Percentiles rank a stretch among this genome's conserved stretches.
Conservation (phyloP, 345 rosid genomes). For the Conringia planisiliqua region DNA sequence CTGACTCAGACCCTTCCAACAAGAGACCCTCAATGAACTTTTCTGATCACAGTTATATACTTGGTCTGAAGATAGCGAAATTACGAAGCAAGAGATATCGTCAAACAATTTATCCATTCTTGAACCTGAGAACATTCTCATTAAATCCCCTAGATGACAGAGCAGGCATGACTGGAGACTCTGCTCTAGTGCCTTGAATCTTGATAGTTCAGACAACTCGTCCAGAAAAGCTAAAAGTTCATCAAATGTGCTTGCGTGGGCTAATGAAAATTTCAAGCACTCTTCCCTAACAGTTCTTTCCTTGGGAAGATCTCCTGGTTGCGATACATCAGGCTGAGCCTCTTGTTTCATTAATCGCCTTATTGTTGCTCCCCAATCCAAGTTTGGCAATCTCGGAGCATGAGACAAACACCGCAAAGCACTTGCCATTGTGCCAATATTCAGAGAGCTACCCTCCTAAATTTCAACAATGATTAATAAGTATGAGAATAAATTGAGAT, state of each 20-base stretch:
- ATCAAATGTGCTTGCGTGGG: slow-evolving; percentile 69
- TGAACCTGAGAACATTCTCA: slow-evolving; percentile 72
- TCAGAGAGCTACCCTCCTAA: slow-evolving; percentile 41
- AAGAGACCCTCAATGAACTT: slow-evolving; percentile 53
- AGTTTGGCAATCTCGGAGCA: slow-evolving; percentile 77
- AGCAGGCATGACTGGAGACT: slow-evolving; percentile 67
- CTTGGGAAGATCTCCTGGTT: slow-evolving; percentile 37
- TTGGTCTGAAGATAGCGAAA: slow-evolving; percentile 44
- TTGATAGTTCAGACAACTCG: slow-evolving; percentile 70
- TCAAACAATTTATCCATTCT: slow-evolving; percentile 67
- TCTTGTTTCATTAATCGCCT: slow-evolving; percentile 86
- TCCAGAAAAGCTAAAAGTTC: slow-evolving; percentile 66
- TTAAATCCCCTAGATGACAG: slow-evolving; percentile 52
- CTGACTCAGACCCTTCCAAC: slow-evolving; percentile 76
- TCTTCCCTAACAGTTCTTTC: slow-evolving; percentile 62
- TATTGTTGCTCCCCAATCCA: slow-evolving; percentile 79
- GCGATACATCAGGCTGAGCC: slow-evolving; percentile 38
- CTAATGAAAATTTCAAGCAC: slow-evolving; percentile 57
- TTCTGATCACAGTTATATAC: slow-evolving; percentile 42
- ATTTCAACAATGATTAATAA: slow-evolving; percentile 21
- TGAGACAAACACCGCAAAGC: slow-evolving; percentile 70
- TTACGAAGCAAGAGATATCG: slow-evolving; percentile 54
- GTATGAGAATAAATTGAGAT: slow-evolving; percentile 5
- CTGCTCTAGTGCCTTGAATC: slow-evolving; percentile 66
- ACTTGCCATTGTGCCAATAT: slow-evolving; percentile 40